Evolutionary conservation across 2,329 filamentous ascomycete genomes (phyloP).

Genomic region (Ploettnerulaceae sp.): DNA sequence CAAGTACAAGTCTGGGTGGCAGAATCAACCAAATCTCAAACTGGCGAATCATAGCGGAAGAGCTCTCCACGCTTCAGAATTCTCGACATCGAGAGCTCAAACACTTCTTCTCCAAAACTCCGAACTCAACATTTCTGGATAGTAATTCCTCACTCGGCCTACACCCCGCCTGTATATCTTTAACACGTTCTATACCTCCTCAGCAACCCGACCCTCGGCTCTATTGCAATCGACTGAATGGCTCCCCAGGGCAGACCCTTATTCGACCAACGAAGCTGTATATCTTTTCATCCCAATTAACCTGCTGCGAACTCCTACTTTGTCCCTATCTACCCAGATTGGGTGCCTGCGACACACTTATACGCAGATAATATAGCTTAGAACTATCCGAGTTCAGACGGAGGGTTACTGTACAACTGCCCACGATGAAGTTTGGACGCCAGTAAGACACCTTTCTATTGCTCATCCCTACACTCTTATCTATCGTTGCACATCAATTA

Average conservation of each 20-base stretch:
- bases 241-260: slow-evolving; percentile 22
- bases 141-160: background rate
- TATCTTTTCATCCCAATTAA: slow-evolving; percentile 26
- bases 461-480: background rate
- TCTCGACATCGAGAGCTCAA: slow-evolving; percentile 10
- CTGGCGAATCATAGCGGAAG: slow-evolving; percentile 5
- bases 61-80: slow-evolving; percentile 3
- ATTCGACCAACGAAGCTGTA: slow-evolving; percentile 28
- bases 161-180: too few species aligned
- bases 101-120: background rate
- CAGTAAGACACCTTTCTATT: slow-evolving; percentile 41
- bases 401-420: slow-evolving; percentile 12
- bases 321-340: slow-evolving; percentile 3
- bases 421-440: slow-evolving; percentile 58
- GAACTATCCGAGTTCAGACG: background rate
- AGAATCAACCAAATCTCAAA: slow-evolving; percentile 3
- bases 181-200: too few species aligned
- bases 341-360: background rate
- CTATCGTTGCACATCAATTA: background rate
- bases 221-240: slow-evolving; percentile 25
- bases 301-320: slow-evolving; percentile 6
- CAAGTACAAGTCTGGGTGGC: slow-evolving; percentile 1
- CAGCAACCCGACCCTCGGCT: background rate
- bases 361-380: background rate
- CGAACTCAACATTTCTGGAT: background rate